A percentile compares a stretch with the other conserved stretches of the same genome.
Conservation (phyloP, 2,329 filamentous ascomycete genomes). For the Lithohypha guttulata region DNA sequence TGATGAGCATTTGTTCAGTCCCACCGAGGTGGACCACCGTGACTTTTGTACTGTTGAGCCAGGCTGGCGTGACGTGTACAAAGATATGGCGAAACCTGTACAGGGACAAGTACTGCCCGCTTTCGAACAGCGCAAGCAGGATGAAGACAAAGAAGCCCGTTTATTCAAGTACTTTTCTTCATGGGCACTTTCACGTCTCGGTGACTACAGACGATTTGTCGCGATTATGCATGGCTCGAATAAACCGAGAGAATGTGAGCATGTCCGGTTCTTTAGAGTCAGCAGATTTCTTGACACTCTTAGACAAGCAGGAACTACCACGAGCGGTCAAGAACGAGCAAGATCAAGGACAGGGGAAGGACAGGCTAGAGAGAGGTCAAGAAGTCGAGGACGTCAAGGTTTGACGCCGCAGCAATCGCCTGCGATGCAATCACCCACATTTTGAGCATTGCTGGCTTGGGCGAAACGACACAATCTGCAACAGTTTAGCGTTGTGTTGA, state of each 20-base stretch:
- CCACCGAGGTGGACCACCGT: not conserved
- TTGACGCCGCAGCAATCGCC: too few species aligned
- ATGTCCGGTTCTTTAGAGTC: not conserved
- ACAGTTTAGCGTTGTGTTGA: too few species aligned
- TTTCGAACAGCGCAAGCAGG: not conserved
- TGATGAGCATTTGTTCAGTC: not conserved
- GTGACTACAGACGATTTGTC: slow-evolving; percentile 1
- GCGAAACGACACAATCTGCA: too few species aligned
- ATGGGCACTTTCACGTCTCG: slow-evolving; percentile 4
- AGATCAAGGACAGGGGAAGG: not conserved
- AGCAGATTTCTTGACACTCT: not conserved
- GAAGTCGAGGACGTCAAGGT: not conserved
- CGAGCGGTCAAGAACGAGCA: not conserved
- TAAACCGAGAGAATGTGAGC: not conserved
- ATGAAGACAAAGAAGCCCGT: slow-evolving; percentile 1
- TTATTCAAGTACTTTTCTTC: slow-evolving; percentile 4
- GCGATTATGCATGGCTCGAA: not conserved
- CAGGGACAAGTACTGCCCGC: not conserved
- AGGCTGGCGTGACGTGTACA: slow-evolving; percentile 2
- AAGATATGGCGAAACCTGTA: slow-evolving; percentile 1
- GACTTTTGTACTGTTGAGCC: not conserved
- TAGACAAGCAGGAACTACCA: not conserved
- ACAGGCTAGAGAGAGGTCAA: not conserved
- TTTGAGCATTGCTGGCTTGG: too few species aligned
- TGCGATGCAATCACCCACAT: too few species aligned